A percentile compares a stretch with the other conserved stretches of the same genome.
Conservation (phyloP, 306 rosid genomes). For the Abrus pulchellus region DNA sequence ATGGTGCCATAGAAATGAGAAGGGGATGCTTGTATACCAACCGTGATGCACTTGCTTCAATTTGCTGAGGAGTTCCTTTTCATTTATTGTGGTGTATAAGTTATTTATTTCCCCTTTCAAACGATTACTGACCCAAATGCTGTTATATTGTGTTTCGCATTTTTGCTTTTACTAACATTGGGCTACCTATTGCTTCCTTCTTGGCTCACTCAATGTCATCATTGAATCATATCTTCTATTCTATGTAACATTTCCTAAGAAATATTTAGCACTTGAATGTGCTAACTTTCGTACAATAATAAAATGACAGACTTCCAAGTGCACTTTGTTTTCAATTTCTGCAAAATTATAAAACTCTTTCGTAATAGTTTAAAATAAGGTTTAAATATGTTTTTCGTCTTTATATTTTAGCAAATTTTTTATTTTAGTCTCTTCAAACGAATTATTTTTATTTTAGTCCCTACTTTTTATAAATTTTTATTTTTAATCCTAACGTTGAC, state of each 20-base stretch:
- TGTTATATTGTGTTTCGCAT: slow-evolving; percentile 34
- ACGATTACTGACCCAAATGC: slow-evolving; percentile 33
- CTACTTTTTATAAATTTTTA: no score
- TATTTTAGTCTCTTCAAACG: no score
- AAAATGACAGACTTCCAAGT: slow-evolving; percentile 15
- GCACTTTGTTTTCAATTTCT: not conserved
- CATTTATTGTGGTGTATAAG: slow-evolving; percentile 41
- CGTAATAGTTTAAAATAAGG: no score
- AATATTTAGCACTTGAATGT: slow-evolving; percentile 16
- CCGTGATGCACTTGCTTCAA: slow-evolving; percentile 42
- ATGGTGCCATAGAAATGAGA: slow-evolving; percentile 46
- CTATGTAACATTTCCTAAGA: slow-evolving; percentile 33
- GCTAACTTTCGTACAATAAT: slow-evolving; percentile 5
- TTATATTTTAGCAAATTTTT: no score
- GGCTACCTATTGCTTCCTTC: slow-evolving; percentile 45
- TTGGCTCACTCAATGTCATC: slow-evolving; percentile 9
- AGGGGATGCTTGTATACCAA: slow-evolving; percentile 25
- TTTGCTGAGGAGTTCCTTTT: slow-evolving; percentile 43
- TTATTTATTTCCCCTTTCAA: slow-evolving; percentile 29
- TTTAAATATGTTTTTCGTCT: no score
- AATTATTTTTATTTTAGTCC: no score
- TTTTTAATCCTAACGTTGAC: no score
- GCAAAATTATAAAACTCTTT: no score
- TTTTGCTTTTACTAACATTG: slow-evolving; percentile 50
- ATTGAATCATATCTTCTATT: slow-evolving; percentile 2